A percentile compares a stretch with the other conserved stretches of the same genome.
Evolutionary conservation across 805 yeast species (phyloP).

Genomic region (Kodamaea laetipori): DNA sequence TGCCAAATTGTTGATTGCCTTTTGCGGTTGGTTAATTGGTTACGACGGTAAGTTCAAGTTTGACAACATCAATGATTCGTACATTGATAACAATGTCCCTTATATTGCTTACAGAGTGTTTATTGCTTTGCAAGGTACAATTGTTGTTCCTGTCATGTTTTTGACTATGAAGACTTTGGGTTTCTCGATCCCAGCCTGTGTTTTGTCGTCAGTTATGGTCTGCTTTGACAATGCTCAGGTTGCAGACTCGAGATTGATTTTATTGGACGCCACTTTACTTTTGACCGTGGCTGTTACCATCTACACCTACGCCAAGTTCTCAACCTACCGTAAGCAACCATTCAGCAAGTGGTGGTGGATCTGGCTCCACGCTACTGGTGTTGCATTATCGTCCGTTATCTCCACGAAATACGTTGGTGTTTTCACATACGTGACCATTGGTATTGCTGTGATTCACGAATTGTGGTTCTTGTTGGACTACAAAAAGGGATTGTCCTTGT

Average conservation of each 20-base stretch:
- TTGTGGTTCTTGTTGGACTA: constrained; percentile 85
- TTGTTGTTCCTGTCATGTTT: constrained; percentile 83
- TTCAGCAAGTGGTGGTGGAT: constrained; percentile 78
- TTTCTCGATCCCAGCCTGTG: constrained; percentile 75
- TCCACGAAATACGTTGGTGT: constrained; percentile 96
- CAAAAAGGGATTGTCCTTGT: constrained; percentile 61
- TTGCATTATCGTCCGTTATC: constrained; percentile 85
- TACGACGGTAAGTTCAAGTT: constrained; percentile 92
- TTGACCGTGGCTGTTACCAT: constrained; percentile 81
- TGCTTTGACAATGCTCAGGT: constrained; percentile 89
- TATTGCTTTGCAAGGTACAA: constrained; percentile 77
- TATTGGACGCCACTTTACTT: constrained; percentile 87
- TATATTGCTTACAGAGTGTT: constrained; percentile 79
- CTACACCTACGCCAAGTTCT: constrained; percentile 76
- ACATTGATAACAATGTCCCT: constrained; percentile 78
- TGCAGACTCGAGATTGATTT: constrained; percentile 84
- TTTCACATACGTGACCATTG: constrained; percentile 85
- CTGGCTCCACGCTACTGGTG: constrained; percentile 85
- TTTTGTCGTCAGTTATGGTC: constrained; percentile 74
- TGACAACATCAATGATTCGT: constrained; percentile 83
- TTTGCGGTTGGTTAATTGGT: constrained; percentile 85
- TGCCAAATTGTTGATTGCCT: constrained; percentile 89
- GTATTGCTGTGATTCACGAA: constrained; percentile 81
- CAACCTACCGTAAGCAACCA: constrained; percentile 63
- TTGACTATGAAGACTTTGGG: constrained; percentile 83